Evolutionary conservation across 2,329 filamentous ascomycete genomes (phyloP), one percentile per base, ranked within the genome.

Genomic region (Alternaria conjuncta): DNA sequence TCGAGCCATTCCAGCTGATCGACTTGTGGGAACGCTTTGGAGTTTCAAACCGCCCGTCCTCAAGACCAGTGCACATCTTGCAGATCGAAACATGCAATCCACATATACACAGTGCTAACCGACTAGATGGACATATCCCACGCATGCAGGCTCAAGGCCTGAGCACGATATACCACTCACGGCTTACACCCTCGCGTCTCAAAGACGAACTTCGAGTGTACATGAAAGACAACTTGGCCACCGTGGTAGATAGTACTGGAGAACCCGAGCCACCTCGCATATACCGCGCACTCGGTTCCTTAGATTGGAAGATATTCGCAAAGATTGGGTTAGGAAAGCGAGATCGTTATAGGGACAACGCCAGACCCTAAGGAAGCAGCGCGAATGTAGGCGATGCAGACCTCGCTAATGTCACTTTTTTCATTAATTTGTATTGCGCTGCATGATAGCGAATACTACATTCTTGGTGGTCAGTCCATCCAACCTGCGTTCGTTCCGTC

Each of bases 1-100:
- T 70, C 6, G 68, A 70, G 44, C 68, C 68, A 0, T 69, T 60
- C 36, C 68, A 70, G 20, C 30, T 65, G 15, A 57, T 71, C 32
- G 53, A 70, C 26, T 43, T 51, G 5, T 67, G 61, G 62, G 62
- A 69, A 41, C 56, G 49, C 1, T 63, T 59, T 13, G 50, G 57
- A n/a, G 13, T n/a, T 23, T 28, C 9, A 18, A 23, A 28, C 26
- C 5, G 23, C 12, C 5, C 47, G 20, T 49, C 32, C 7, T 30
- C 49, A 41, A 41, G n/a, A 18, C n/a, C n/a, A 45, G 46, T 68
- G 2, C 61, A 54, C 2, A 57, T 69, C n/a, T 46, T 71, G 3
- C 68, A 71, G 30, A 60, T 68, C 11, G 55, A 66, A 41, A 69
- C 67, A 1, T 57, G 61, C 2, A 69, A 68, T 23, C 65, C 65